A percentile compares a stretch with the other conserved stretches of the same genome.
Conservation (phyloP, 108 stramenopile genomes). For the Nitzschia sp. region DNA sequence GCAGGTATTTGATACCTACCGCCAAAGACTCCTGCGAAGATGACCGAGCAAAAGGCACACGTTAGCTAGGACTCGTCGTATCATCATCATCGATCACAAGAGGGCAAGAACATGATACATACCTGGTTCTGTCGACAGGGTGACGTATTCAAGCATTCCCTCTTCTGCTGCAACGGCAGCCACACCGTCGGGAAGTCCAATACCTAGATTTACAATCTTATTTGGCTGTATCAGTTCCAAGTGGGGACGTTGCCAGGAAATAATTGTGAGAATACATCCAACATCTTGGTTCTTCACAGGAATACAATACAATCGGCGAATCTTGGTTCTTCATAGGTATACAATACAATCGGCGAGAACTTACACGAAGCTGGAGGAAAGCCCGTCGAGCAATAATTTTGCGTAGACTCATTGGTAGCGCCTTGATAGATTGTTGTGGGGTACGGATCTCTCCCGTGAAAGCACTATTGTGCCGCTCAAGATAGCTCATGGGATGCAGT, state of each 20-base stretch:
- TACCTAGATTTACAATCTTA: conserved; percentile 74
- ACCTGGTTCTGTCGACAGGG: conserved; percentile 80
- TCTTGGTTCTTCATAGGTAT: neutral
- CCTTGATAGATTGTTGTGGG: conserved; percentile 39
- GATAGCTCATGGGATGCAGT: conserved; percentile 67
- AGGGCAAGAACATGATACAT: too few species aligned
- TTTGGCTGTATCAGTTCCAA: conserved; percentile 65
- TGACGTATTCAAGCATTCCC: conserved; percentile 59
- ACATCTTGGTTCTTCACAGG: too few species aligned
- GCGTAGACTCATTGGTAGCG: conserved; percentile 51
- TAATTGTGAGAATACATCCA: too few species aligned
- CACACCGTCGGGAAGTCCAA: conserved; percentile 81
- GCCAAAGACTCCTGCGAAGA: neutral
- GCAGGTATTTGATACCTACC: too few species aligned
- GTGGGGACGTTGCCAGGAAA: too few species aligned
- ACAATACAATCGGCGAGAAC: too few species aligned
- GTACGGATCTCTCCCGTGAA: conserved; percentile 60
- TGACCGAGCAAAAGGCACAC: too few species aligned
- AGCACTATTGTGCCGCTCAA: conserved; percentile 52
- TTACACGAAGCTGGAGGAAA: conserved; percentile 36
- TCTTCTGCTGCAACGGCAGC: conserved; percentile 80
- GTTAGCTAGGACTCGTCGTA: too few species aligned
- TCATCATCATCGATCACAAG: too few species aligned
- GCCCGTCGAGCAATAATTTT: conserved; percentile 83
- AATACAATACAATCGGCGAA: too few species aligned